phyloP scores from a whole-genome alignment of 2,329 filamentous ascomycete genomes.

The Aureobasidium sp. region DNA sequence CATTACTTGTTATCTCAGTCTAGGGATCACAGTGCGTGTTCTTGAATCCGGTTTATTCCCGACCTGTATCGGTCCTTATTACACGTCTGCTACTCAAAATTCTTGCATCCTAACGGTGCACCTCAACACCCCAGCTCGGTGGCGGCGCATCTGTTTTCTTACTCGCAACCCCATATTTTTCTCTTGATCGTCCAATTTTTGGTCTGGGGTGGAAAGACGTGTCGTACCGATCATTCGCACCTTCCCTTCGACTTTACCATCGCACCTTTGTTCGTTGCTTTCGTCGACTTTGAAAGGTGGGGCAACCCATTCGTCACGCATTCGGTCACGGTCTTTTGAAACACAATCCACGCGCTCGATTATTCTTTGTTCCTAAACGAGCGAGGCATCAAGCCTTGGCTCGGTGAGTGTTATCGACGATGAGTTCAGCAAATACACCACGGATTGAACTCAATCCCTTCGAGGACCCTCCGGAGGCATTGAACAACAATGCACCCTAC shows the following conservation, averaged over 20 bases:
- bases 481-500: not conserved
- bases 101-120: not conserved
- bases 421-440: slow-evolving; percentile 8
- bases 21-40: not conserved
- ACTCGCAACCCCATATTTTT: not conserved
- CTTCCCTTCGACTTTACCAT: not conserved
- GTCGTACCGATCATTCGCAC: not conserved
- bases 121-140: slow-evolving; percentile 2
- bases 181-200: not conserved
- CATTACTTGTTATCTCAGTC: not conserved
- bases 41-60: not conserved
- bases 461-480: not conserved
- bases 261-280: not conserved
- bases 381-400: slow-evolving; percentile 4
- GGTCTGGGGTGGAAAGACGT: not conserved
- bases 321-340: not conserved
- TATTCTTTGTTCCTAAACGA: slow-evolving; percentile 8
- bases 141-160: not conserved
- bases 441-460: slow-evolving; percentile 9
- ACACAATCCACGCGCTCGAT: not conserved
- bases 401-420: not conserved
- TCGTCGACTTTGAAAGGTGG: not conserved
- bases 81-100: not conserved
- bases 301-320: not conserved
- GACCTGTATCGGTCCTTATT: slow-evolving; percentile 6